phyloP scores from a whole-genome alignment of 2,329 filamentous ascomycete genomes.

The Talaromyces amestolkiae region DNA sequence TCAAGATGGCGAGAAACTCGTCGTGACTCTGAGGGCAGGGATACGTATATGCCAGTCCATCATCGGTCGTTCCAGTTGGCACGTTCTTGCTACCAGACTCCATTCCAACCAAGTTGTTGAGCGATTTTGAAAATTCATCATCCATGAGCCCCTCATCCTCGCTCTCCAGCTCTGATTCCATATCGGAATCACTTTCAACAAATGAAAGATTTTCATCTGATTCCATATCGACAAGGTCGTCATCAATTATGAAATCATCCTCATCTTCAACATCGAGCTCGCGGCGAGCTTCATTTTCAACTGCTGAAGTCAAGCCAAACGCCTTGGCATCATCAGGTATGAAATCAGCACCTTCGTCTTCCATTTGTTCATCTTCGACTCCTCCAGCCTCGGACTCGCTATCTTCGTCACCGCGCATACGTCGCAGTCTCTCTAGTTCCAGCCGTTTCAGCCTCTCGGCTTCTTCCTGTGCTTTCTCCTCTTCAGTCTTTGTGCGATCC shows the following conservation, averaged over 20 bases:
- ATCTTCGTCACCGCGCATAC: slow-evolving; percentile 82
- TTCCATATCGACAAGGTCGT: slow-evolving; percentile 79
- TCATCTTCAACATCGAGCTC: slow-evolving; percentile 80
- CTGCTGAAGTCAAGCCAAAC: slow-evolving; percentile 60
- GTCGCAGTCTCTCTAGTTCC: slow-evolving; percentile 74
- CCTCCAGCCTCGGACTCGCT: slow-evolving; percentile 49
- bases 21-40: slow-evolving; percentile 75
- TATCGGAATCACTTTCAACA: slow-evolving; percentile 45
- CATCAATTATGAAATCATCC: slow-evolving; percentile 88
- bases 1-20: slow-evolving; percentile 67
- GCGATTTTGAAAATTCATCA: slow-evolving; percentile 54
- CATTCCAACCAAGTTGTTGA: background rate
- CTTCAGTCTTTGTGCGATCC: slow-evolving; percentile 85
- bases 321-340: slow-evolving; percentile 57
- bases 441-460: slow-evolving; percentile 73
- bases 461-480: slow-evolving; percentile 77
- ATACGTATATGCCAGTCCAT: slow-evolving; percentile 72
- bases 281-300: slow-evolving; percentile 35
- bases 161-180: slow-evolving; percentile 49
- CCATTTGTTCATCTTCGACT: slow-evolving; percentile 41
- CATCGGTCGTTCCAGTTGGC: background rate
- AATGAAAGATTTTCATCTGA: slow-evolving; percentile 54
- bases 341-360: slow-evolving; percentile 47
- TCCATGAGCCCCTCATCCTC: slow-evolving; percentile 38
- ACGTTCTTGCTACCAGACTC: background rate